Evolutionary conservation across 352 stramenopile species (phyloP).

Genomic region (Phytophthora pseudosyringae): DNA sequence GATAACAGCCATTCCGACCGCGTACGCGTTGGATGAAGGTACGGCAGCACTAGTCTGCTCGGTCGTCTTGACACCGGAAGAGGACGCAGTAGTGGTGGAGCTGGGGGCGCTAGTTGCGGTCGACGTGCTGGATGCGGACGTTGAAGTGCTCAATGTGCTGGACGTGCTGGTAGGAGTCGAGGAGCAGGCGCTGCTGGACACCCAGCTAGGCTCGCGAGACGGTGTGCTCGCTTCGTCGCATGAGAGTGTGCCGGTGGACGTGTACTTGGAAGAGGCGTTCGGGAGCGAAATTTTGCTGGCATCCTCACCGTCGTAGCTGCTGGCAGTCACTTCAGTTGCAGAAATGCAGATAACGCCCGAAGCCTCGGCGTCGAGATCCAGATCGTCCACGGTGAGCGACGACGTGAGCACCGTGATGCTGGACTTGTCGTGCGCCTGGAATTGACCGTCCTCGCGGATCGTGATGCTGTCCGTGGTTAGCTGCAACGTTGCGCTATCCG

Average conservation of each 20-base stretch:
- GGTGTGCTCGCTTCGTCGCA: conserved; percentile 24
- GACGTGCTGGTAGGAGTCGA: conserved; percentile 1
- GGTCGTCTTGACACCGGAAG: conserved; percentile 19
- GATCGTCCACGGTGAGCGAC: conserved; percentile 18
- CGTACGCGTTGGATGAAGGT: neutral
- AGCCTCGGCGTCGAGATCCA: conserved; percentile 32
- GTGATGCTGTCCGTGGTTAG: conserved; percentile 26
- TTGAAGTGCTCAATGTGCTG: conserved; percentile 12
- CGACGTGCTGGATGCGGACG: conserved; percentile 4
- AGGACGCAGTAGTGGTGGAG: conserved; percentile 12
- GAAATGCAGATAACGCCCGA: conserved; percentile 33
- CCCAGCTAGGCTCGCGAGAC: conserved; percentile 22
- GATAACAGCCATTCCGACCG: neutral
- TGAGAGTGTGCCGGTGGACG: conserved; percentile 14
- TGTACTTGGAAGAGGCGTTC: conserved; percentile 38
- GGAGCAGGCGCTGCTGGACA: conserved; percentile 23
- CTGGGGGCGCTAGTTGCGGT: conserved; percentile 6
- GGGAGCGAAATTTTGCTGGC: conserved; percentile 37
- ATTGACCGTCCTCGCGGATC: conserved; percentile 30
- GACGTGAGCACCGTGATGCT: conserved; percentile 32
- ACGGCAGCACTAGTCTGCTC: conserved; percentile 20
- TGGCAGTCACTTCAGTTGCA: conserved; percentile 22
- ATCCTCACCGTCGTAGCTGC: conserved; percentile 27
- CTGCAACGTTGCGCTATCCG: conserved; percentile 33
- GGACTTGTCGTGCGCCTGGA: conserved; percentile 30